Evolutionary conservation across 768 basidiomycete species (phyloP).

Genomic region (Trametes elegans): DNA sequence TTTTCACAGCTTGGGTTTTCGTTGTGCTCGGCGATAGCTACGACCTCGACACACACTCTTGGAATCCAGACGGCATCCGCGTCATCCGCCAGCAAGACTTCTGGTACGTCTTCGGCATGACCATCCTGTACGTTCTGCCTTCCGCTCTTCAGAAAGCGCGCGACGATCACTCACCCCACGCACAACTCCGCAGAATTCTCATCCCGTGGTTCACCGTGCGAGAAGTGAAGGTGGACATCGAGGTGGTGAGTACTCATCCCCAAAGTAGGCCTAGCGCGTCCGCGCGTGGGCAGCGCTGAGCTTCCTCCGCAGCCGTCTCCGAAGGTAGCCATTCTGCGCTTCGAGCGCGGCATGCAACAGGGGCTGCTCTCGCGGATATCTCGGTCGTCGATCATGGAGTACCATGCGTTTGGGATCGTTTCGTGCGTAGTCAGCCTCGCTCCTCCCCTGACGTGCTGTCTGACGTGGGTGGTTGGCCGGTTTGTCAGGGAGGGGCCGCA

Average conservation of each 20-base stretch:
- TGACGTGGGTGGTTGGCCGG: conserved; percentile 9
- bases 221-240: conserved; percentile 39
- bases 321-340: conserved; percentile 41
- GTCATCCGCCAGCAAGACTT: conserved; percentile 41
- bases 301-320: conserved; percentile 35
- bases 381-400: conserved; percentile 41
- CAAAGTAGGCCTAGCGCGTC: conserved; percentile 6
- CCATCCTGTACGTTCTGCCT: conserved; percentile 33
- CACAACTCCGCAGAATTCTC: conserved; percentile 30
- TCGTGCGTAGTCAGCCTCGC: conserved; percentile 24
- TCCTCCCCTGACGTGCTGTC: not conserved
- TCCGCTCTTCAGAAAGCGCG: not conserved
- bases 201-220: conserved; percentile 42
- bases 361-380: conserved; percentile 43
- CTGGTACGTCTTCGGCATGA: conserved; percentile 43
- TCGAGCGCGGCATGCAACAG: conserved; percentile 45
- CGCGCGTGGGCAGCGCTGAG: not conserved
- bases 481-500: conserved; percentile 37
- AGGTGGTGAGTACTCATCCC: conserved; percentile 34
- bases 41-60: conserved; percentile 33
- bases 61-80: conserved; percentile 32
- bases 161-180: not conserved
- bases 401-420: conserved; percentile 45
- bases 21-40: conserved; percentile 41
- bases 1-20: conserved; percentile 37